Base-by-base conservation (phyloP, 2,329 filamentous ascomycete genomes). In the Microcera coccophila region DNA sequence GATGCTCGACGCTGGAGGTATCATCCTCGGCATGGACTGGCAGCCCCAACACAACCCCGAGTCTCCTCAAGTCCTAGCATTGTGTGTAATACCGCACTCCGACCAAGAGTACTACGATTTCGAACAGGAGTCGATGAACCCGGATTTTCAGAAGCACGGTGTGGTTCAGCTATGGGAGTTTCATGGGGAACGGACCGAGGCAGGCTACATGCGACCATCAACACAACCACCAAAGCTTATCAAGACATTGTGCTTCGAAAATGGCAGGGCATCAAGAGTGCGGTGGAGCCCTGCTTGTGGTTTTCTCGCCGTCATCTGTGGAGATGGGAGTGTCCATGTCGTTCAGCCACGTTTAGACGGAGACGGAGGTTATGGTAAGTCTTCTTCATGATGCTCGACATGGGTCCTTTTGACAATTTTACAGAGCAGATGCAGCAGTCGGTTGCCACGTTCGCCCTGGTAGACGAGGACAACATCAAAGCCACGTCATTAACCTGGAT, bases 401-500 rank as follows among this genome's bases (percentile, higher is more conserved):
- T 16, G 11, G 38, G 21, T 5, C 33, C 47, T 48, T 36, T 61
- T 65, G 52, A 66, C 41, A 11, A 15, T 26, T 12, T 31, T 20
- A 2, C 41, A 79, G 76, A 73, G 42, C 68, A 68, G 50, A 58
- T 78, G 3, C 56, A 72, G 10, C 52, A 64, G 2, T 67, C 74
- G 1, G 57, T 76, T 33, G 69, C 70, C 2, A 65, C 64, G 0
- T 63, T 81, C 12, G 63, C 61, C 15, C 62, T 78, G 4, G 58
- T 62, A 0, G 62, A 69, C 12, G 76, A 81, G 57, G 65, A 72
- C 42, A 64, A 65, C 34, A 62, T 78, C 31, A 64, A 69, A 19
- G 72, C 74, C 20, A 79, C 75, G 14, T 70, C 72, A 45, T 68
- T 81, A 39, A 68, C 75, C 10, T 82, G 78, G 78, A 61, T 73